Evolutionary conservation across 2,329 filamentous ascomycete genomes (phyloP).

Genomic region (Xylariales sp.): DNA sequence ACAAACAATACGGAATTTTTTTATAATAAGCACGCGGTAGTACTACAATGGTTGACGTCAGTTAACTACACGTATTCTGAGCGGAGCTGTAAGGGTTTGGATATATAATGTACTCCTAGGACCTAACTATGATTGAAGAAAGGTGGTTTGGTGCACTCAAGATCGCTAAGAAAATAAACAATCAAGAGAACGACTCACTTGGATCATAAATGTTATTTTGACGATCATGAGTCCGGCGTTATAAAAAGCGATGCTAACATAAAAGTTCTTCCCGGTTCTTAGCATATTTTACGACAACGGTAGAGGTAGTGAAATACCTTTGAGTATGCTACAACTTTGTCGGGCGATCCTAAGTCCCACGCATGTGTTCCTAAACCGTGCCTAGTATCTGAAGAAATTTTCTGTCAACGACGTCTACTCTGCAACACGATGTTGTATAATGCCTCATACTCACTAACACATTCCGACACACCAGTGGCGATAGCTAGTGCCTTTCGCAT

Average conservation of each 20-base stretch:
- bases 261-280: constrained; percentile 50
- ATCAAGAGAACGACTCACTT: background rate
- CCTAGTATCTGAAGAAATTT: constrained; percentile 38
- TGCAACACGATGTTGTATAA: background rate
- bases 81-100: no score
- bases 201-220: constrained; percentile 53
- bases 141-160: background rate
- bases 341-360: constrained; percentile 38
- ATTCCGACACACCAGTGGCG: constrained; percentile 43
- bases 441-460: constrained; percentile 38
- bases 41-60: constrained; percentile 46
- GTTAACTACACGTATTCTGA: background rate
- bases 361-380: constrained; percentile 43
- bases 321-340: constrained; percentile 37
- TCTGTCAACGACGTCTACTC: constrained; percentile 22
- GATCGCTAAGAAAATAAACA: background rate
- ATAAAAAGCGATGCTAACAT: constrained; percentile 54
- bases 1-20: constrained; percentile 49
- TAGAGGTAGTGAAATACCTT: constrained; percentile 32
- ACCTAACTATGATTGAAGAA: background rate
- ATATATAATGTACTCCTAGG: no score
- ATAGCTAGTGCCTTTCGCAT: constrained; percentile 38
- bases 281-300: background rate
- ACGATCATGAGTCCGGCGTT: constrained; percentile 51
- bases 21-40: constrained; percentile 52